A percentile compares a stretch with the other conserved stretches of the same genome.
Conservation (phyloP, 1,139 yeast genomes). For the Hyphopichia pseudoburtonii region DNA sequence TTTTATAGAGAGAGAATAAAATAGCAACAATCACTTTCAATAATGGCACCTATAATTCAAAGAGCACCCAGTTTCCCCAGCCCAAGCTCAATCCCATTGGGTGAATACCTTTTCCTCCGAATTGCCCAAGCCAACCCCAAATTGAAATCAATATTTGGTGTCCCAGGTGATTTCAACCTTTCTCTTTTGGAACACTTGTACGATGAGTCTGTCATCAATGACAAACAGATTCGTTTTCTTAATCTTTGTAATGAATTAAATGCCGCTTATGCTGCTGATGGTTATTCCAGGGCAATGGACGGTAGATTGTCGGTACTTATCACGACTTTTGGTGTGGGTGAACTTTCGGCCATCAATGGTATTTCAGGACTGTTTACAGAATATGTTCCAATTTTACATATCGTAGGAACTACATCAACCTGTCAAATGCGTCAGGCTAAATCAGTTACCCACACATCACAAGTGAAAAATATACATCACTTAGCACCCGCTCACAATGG, state of each 20-base stretch:
- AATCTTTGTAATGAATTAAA: constrained; percentile 42
- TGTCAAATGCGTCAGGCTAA: constrained; percentile 26
- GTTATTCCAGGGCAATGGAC: constrained; percentile 59
- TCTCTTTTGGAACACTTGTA: constrained; percentile 37
- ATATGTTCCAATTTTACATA: constrained; percentile 73
- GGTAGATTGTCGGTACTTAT: constrained; percentile 48
- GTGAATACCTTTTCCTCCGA: constrained; percentile 39
- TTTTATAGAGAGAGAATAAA: too few relatives aligned
- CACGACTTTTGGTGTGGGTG: constrained; percentile 85
- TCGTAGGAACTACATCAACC: constrained; percentile 69
- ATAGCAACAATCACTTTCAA: too few relatives aligned
- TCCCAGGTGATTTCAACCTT: constrained; percentile 45
- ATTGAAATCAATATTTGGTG: constrained; percentile 36
- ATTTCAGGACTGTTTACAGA: constrained; percentile 82
- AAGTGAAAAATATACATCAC: constrained; percentile 59
- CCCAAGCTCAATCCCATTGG: constrained; percentile 25
- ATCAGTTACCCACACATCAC: constrained; percentile 10
- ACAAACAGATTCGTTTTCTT: constrained; percentile 23
- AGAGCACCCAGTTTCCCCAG: not conserved
- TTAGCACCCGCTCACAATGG: constrained; percentile 57
- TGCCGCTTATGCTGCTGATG: constrained; percentile 75
- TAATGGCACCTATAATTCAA: not conserved
- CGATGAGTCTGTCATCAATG: constrained; percentile 21
- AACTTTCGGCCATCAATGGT: constrained; percentile 81
- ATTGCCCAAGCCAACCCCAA: constrained; percentile 38